These are phyloP conservation scores for Boletus nobilissimus DNA, from an alignment of 1,284 basidiomycete genomes.

Conservation along the genomic window DNA sequence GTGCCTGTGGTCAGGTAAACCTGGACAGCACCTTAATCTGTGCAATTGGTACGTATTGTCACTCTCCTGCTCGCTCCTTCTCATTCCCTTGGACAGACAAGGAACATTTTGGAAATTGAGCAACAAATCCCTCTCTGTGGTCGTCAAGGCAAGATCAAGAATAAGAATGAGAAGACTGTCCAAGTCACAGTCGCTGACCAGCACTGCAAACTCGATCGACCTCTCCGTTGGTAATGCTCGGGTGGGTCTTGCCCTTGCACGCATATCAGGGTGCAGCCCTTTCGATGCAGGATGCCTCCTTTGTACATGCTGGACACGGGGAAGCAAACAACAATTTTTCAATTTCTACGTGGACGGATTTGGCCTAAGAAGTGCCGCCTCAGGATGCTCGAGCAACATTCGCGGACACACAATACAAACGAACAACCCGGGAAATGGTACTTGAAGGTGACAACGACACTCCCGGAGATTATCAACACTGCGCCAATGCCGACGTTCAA, in stretches of 20 bases:
- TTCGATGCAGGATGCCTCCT: slow-evolving; percentile 77
- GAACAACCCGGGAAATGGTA: slow-evolving; percentile 99
- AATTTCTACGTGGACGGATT: slow-evolving; percentile 84
- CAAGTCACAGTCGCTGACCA: slow-evolving; percentile 75
- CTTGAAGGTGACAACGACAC: slow-evolving; percentile 92
- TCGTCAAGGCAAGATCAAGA: slow-evolving; percentile 70
- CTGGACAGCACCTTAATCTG: slow-evolving; percentile 74
- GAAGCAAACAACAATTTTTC: slow-evolving; percentile 98
- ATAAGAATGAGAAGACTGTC: slow-evolving; percentile 68
- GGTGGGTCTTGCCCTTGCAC: too few relatives aligned
- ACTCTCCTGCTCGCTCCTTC: neutral
- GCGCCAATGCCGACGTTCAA: slow-evolving; percentile 89
- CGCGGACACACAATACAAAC: slow-evolving; percentile 91
- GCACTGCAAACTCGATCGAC: slow-evolving; percentile 75
- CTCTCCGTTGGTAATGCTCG: slow-evolving; percentile 77
- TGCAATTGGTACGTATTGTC: slow-evolving; percentile 65
- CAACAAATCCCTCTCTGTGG: slow-evolving; percentile 72
- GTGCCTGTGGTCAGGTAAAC: slow-evolving; percentile 80
- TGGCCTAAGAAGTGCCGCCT: slow-evolving; percentile 87
- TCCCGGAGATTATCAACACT: slow-evolving; percentile 96
- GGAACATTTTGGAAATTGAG: slow-evolving; percentile 63
- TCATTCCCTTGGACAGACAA: slow-evolving; percentile 51
- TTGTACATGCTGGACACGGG: slow-evolving; percentile 94
- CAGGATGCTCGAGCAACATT: slow-evolving; percentile 95
- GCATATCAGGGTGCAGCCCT: too few relatives aligned